Conservation (phyloP, 768 basidiomycete species). For the Paxillus ammoniavirescens region DNA sequence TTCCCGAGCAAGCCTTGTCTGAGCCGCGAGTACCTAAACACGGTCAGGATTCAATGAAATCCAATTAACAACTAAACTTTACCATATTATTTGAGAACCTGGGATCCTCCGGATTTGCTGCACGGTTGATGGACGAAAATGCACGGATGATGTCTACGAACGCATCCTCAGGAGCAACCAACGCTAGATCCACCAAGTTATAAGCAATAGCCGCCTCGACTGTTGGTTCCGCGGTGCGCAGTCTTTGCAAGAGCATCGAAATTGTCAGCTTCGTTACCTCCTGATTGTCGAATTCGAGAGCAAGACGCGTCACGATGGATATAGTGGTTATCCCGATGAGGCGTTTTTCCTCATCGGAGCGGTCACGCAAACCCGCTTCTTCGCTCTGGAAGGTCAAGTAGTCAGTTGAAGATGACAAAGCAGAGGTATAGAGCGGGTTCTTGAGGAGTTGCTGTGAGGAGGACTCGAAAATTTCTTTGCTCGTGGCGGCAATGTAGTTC, state of each 20-base stretch:
- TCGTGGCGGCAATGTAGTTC: slow-evolving; percentile 85
- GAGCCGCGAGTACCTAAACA: slow-evolving; percentile 78
- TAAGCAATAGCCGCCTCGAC: slow-evolving; percentile 91
- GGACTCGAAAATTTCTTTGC: slow-evolving; percentile 67
- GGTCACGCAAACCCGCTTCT: slow-evolving; percentile 61
- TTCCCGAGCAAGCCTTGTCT: slow-evolving; percentile 85
- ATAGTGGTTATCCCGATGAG: slow-evolving; percentile 89
- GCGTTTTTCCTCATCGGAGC: slow-evolving; percentile 81
- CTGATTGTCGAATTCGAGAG: slow-evolving; percentile 82
- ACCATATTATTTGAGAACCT: slow-evolving; percentile 90
- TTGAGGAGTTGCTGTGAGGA: slow-evolving; percentile 43
- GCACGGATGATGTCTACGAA: slow-evolving; percentile 83
- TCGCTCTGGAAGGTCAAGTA: slow-evolving; percentile 53
- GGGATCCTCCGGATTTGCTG: slow-evolving; percentile 86
- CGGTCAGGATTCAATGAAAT: background rate
- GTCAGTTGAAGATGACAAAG: slow-evolving; percentile 37
- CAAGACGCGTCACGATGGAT: slow-evolving; percentile 83
- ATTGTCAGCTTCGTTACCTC: slow-evolving; percentile 89
- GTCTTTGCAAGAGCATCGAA: slow-evolving; percentile 88
- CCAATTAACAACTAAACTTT: background rate
- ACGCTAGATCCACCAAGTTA: slow-evolving; percentile 86
- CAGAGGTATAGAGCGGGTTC: slow-evolving; percentile 38
- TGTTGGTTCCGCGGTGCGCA: slow-evolving; percentile 80
- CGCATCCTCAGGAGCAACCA: slow-evolving; percentile 70
- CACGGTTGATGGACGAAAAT: slow-evolving; percentile 82